Conservation (phyloP, 345 rosid genomes). For the Geranium rotundifolium region DNA sequence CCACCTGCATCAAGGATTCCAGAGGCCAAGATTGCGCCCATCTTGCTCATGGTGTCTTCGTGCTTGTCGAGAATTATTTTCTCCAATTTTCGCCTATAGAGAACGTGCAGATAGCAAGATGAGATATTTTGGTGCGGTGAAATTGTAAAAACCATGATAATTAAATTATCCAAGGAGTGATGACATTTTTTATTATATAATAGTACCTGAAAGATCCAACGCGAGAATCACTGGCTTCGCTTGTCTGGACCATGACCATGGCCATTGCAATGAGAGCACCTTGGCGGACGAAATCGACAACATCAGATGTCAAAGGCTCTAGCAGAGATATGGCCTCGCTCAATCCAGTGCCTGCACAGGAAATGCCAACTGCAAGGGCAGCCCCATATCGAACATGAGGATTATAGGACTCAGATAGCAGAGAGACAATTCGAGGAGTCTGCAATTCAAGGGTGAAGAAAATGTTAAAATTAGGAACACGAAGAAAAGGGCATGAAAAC, state of each 20-base stretch:
- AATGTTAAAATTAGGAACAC: too few species aligned
- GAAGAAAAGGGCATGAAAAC: too few species aligned
- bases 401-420: conserved; percentile 92
- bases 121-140: not conserved
- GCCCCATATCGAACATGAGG: conserved; percentile 99
- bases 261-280: conserved; percentile 99
- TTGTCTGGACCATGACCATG: conserved; percentile 96
- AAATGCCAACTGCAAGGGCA: conserved; percentile 97
- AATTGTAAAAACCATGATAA: not conserved
- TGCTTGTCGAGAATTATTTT: conserved; percentile 93
- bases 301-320: conserved; percentile 95
- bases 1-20: conserved; percentile 99
- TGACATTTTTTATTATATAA: not conserved
- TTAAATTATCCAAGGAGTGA: not conserved
- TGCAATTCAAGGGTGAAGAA: too few species aligned
- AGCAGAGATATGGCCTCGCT: conserved; percentile 96
- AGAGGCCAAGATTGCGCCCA: conserved; percentile 98
- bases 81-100: conserved; percentile 72
- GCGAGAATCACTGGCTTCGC: conserved; percentile 94
- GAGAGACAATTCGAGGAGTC: conserved; percentile 95
- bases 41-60: conserved; percentile 99
- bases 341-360: conserved; percentile 98
- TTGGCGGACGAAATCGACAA: conserved; percentile 98
- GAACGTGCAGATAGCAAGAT: not conserved
- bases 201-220: conserved; percentile 86